phyloP scores from a whole-genome alignment of 345 rosid species.

The Pugionium cornutum region DNA sequence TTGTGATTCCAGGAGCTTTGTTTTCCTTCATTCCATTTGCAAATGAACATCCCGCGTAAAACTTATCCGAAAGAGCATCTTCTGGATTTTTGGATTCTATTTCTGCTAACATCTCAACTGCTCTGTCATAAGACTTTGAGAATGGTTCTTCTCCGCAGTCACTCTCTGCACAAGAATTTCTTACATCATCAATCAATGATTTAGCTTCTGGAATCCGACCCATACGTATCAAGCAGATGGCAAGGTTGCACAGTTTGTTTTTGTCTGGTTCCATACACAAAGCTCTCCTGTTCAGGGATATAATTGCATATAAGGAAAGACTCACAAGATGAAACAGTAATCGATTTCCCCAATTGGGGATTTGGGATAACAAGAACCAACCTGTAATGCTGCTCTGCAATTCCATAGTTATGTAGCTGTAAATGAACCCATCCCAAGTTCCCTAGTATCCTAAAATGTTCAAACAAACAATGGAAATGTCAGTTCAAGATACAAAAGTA shows the following conservation, averaged over 20 bases:
- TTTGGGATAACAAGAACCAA: slow-evolving; percentile 14
- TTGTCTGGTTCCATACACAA: slow-evolving; percentile 60
- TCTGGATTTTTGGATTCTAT: slow-evolving; percentile 37
- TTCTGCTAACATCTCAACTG: slow-evolving; percentile 52
- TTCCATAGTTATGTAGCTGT: slow-evolving; percentile 67
- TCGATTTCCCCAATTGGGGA: background rate
- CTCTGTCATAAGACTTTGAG: slow-evolving; percentile 65
- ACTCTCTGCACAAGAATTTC: slow-evolving; percentile 38
- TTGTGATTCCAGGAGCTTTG: slow-evolving; percentile 19
- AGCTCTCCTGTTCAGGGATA: slow-evolving; percentile 54
- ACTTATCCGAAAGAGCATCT: slow-evolving; percentile 14
- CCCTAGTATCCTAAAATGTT: slow-evolving; percentile 59
- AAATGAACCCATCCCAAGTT: slow-evolving; percentile 90
- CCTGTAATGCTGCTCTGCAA: slow-evolving; percentile 80
- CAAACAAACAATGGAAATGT: background rate
- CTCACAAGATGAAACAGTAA: background rate
- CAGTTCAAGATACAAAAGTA: background rate
- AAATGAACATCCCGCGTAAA: slow-evolving; percentile 35
- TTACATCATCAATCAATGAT: slow-evolving; percentile 55
- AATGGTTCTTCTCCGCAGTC: slow-evolving; percentile 59
- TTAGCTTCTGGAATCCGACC: slow-evolving; percentile 69
- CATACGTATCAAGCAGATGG: slow-evolving; percentile 72
- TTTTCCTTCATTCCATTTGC: slow-evolving; percentile 37
- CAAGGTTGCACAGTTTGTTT: slow-evolving; percentile 78
- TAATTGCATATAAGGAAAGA: slow-evolving; percentile 2